These are phyloP conservation scores for Salicornia ramosissima DNA, from an alignment of 148 eudicot species.

Conservation along the genomic window DNA sequence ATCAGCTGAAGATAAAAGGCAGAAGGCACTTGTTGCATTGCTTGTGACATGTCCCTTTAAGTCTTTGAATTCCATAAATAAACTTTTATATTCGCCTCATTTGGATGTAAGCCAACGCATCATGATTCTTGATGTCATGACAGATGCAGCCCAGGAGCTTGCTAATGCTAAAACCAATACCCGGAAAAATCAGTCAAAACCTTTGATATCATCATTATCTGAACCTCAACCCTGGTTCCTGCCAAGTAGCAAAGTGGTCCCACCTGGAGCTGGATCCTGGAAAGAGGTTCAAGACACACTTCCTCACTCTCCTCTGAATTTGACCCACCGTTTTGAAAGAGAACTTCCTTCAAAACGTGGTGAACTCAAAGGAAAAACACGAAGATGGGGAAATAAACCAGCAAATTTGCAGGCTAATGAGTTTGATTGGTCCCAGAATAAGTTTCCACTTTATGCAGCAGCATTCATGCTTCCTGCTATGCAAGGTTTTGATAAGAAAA, in stretches of 20 bases:
- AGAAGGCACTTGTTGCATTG: slow-evolving; percentile 68
- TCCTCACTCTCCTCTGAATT: slow-evolving; percentile 48
- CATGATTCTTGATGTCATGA: slow-evolving; percentile 90
- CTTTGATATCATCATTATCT: slow-evolving; percentile 51
- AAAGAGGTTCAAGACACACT: slow-evolving; percentile 55
- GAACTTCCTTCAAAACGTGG: slow-evolving; percentile 59
- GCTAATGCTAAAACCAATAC: slow-evolving; percentile 47
- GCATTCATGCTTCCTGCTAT: slow-evolving; percentile 96
- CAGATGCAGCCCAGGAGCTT: slow-evolving; percentile 85
- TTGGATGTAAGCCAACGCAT: slow-evolving; percentile 80
- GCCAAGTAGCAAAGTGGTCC: slow-evolving; percentile 73
- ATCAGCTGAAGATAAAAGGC: slow-evolving; percentile 85
- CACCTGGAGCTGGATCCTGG: slow-evolving; percentile 80
- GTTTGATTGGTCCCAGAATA: slow-evolving; percentile 57
- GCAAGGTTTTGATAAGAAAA: slow-evolving; percentile 93
- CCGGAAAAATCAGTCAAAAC: slow-evolving; percentile 34
- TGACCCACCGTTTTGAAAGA: slow-evolving; percentile 80
- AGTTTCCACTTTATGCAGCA: slow-evolving; percentile 83
- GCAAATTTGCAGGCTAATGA: slow-evolving; percentile 33
- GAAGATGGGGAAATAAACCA: slow-evolving; percentile 56
- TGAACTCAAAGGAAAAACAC: slow-evolving; percentile 64
- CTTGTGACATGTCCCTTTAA: slow-evolving; percentile 73
- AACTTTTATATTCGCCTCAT: slow-evolving; percentile 77
- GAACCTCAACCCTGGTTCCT: slow-evolving; percentile 83
- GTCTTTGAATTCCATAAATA: slow-evolving; percentile 59